Base-by-base conservation (phyloP, 352 stramenopile species). In the Pythium coloratum region DNA sequence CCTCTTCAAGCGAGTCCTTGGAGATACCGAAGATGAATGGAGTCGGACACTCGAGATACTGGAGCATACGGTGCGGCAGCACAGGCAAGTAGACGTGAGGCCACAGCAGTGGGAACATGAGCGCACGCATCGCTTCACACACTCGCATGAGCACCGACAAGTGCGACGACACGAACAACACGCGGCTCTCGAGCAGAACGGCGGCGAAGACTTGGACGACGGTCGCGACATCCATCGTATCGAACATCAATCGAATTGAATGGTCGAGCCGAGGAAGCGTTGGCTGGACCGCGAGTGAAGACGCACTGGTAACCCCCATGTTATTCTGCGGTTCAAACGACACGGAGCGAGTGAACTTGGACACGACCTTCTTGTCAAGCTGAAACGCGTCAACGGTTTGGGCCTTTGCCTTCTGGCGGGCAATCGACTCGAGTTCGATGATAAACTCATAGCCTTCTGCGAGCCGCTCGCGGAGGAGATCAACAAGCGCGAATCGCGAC, bases 91-190 rank as follows among this genome's bases (percentile, higher is more conserved):
- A 97, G 47, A 95, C 85, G 59, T 97, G 90, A 28, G 89, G 87
- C 90, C 90, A 97, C 18, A 86, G 72, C 18, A 97, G 64, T 6
- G 90, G 90, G 38, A 90, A 90, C 78, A 96, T 88, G n/a, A 97
- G 79, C 28, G 86, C 76, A 54, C 85, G 84, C 33, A 95, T 67
- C 0, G 87, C 84, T 63, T 96, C 89, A 58, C 74, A 76, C 16
- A 90, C 84, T 54, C 91, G 92, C 76, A 94, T 89, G 38, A 96
- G 71, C 62, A 94, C 86, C 1, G 88, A 94, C 12, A 89, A 65
- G 66, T 92, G 87, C 1, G 80, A 91, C 26, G 88, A 96, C 9
- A 94, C 77, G 58, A 96, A 78, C 38, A 96, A 67, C 49, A 96
- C 89, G 26, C 86, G 87, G 66, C 79, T 90, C 58, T 96, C 88